A percentile compares a stretch with the other conserved stretches of the same genome.
These are phyloP conservation scores for Larix sibirica DNA, from an alignment of 83 land plant species.

Conservation along the genomic window DNA sequence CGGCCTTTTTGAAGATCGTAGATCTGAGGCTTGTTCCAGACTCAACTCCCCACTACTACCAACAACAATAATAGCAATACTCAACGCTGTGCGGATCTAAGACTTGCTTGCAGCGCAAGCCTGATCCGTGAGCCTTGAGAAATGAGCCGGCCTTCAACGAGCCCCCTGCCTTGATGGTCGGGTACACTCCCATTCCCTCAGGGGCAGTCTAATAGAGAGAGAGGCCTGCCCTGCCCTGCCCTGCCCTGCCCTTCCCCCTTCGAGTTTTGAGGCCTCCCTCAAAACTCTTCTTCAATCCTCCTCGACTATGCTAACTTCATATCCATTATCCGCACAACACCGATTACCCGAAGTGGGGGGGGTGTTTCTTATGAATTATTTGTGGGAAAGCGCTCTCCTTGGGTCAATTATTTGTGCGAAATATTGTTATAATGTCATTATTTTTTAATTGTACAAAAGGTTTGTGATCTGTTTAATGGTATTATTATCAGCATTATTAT, in stretches of 20 bases:
- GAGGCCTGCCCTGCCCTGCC: no score
- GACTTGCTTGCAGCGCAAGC: slow-evolving; percentile 12
- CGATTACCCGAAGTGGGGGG: neutral
- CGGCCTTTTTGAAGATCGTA: neutral
- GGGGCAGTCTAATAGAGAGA: no score
- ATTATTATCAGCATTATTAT: slow-evolving; percentile 12
- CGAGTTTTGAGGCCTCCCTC: slow-evolving; percentile 9
- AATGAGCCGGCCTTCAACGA: neutral
- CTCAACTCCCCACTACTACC: neutral
- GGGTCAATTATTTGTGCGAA: no score
- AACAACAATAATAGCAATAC: neutral
- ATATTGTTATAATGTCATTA: neutral
- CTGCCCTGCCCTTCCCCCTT: neutral
- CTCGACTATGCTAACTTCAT: neutral
- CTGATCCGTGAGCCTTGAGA: slow-evolving; percentile 9
- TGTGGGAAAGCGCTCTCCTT: no score
- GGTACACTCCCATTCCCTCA: no score
- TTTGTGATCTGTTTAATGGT: no score
- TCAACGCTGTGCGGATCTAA: neutral
- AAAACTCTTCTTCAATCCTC: slow-evolving; percentile 3
- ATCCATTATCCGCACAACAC: neutral
- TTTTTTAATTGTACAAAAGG: neutral
- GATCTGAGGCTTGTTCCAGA: slow-evolving; percentile 8
- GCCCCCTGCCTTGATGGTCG: slow-evolving; percentile 6
- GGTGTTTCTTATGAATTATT: no score